A percentile compares a stretch with the other conserved stretches of the same genome.
phyloP scores from a whole-genome alignment of 1,284 basidiomycete genomes.

The Neonothopanus nambi region DNA sequence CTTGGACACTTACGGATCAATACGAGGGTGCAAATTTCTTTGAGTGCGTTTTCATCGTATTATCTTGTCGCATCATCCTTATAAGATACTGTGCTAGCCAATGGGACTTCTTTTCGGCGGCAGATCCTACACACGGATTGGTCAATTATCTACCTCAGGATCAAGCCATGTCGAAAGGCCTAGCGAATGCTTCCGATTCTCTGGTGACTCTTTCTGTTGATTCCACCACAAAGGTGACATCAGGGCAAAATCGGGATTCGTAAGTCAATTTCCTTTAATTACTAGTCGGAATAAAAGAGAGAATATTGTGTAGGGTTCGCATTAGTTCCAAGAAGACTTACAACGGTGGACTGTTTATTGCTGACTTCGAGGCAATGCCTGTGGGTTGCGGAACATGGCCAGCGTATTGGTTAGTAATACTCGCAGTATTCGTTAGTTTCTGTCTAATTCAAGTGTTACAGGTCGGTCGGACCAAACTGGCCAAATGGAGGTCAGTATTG shows the following conservation, averaged over 20 bases:
- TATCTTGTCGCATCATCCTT: neutral
- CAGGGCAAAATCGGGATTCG: constrained; percentile 64
- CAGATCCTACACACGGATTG: constrained; percentile 67
- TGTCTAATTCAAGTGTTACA: constrained; percentile 25
- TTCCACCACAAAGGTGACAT: constrained; percentile 47
- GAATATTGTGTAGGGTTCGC: constrained; percentile 51
- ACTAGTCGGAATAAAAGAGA: neutral
- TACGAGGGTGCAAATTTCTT: constrained; percentile 17
- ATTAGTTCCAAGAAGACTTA: constrained; percentile 69
- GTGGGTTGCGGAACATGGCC: constrained; percentile 78
- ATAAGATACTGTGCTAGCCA: constrained; percentile 33
- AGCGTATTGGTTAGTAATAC: constrained; percentile 39
- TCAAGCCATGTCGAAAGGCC: constrained; percentile 46
- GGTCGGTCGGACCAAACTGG: constrained; percentile 32
- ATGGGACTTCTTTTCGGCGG: constrained; percentile 59
- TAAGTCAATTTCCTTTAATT: constrained; percentile 33
- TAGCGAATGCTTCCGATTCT: constrained; percentile 60
- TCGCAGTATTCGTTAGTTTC: neutral
- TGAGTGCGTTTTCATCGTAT: constrained; percentile 1
- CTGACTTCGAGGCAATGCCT: constrained; percentile 78
- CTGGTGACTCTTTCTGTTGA: constrained; percentile 65
- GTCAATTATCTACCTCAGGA: constrained; percentile 54
- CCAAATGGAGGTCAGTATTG: constrained; percentile 24
- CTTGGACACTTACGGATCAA: constrained; percentile 14
- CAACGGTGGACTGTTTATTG: constrained; percentile 71